Evolutionary conservation across 441 rosid species (phyloP).

Genomic region (Lepidium campestre): DNA sequence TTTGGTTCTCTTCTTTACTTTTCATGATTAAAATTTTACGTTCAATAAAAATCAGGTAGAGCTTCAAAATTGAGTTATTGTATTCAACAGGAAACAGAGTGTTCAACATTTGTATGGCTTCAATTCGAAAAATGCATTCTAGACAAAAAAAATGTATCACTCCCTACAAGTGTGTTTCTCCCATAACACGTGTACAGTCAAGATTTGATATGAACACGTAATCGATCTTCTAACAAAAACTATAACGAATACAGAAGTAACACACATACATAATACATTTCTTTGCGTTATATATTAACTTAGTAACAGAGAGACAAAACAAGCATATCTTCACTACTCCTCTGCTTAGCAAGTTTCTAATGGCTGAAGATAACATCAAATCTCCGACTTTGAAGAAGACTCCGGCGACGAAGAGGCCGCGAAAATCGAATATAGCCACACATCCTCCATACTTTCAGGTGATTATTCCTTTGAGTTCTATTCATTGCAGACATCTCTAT

Average conservation of each 20-base stretch:
- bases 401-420: constrained; percentile 36
- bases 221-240: constrained; percentile 24
- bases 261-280: background rate
- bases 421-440: constrained; percentile 38
- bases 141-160: background rate
- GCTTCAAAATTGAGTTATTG: constrained; percentile 8
- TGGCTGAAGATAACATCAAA: constrained; percentile 7
- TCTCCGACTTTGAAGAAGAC: constrained; percentile 19
- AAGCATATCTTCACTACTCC: background rate
- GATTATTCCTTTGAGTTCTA: background rate
- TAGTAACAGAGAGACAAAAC: background rate
- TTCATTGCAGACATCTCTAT: background rate
- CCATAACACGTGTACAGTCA: background rate
- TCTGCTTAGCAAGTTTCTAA: background rate
- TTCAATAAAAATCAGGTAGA: background rate
- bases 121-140: background rate
- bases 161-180: background rate
- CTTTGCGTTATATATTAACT: background rate
- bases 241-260: background rate
- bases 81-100: constrained; percentile 40
- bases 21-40: no score
- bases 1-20: background rate
- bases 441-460: constrained; percentile 88
- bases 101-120: background rate
- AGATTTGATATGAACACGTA: constrained; percentile 31